Evolutionary conservation across 371 early-diverging fungal genomes (phyloP), one percentile per base, ranked within the genome.

Genomic region (Rhizopus sp.): DNA sequence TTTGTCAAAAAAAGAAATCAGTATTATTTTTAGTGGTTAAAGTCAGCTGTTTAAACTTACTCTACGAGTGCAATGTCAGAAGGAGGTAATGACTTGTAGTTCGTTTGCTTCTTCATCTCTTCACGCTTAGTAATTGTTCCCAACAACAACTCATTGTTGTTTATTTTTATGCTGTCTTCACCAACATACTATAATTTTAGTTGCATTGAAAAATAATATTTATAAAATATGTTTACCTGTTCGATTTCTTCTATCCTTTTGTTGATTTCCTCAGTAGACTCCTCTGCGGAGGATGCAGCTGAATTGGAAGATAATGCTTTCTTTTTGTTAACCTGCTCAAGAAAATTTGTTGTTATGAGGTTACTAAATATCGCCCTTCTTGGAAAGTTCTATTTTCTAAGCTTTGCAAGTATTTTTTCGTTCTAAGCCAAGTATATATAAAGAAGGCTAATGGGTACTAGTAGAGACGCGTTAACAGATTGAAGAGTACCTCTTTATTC

Each of bases 11-110:
- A 55, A 55, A 55, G 23, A 55, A 57, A 31, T 49, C 2, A 57
- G 42, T 49, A 16, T 41, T 50, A 35, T 58, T 58, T 56, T 51
- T 34, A 13, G 38, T 0, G 51, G 37, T 51, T 42, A 35, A 58
- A 51, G 44, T 51, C 12, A 58, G n/a, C 45, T 59, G 47, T 52
- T 10, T 16, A 52, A 59, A 52, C 16, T 59, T 59, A 59, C 52
- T 59, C 38, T 3, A 59, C 59, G 30, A 59, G 39, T 15, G 59
- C 59, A 23, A 39, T 59, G 1, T 52, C 59, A 30, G 57, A 57
- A 16, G 50, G 42, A 3, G 41, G 13, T 57, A 57, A 50, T 0
- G 6, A 3, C 41, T 49, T 57, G 50, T 50, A 49, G n/a, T 57
- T 57, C 3, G 32, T 49, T 0, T 57, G 32, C 17, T 52, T 59